Evolutionary conservation across 2,329 filamentous ascomycete genomes (phyloP), one percentile per base, ranked within the genome.

Genomic region (Periconia digitata): DNA sequence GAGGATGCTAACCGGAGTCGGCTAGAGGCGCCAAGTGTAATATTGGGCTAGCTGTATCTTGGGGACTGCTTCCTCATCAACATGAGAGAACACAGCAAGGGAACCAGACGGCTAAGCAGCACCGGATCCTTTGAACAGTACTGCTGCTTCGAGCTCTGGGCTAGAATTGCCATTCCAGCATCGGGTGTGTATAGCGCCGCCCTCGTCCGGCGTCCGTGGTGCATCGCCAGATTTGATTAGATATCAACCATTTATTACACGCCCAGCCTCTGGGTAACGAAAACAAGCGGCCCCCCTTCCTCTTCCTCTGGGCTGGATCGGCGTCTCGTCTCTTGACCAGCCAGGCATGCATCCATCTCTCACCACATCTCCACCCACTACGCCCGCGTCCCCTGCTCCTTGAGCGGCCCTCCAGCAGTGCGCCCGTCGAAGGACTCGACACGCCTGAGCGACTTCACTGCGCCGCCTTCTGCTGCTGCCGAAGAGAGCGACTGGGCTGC

Each of bases 391-490:
- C 54, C 55, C 59, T 56, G 55, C 61, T 53, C 51, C 22, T 50
- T 52, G 53, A 57, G 55, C 49, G 53, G 58, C 59, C 60, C 54
- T 55, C 55, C 46, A n/a, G n/a, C n/a, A n/a, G n/a, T n/a, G 49
- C 54, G 47, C 51, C 52, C 52, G 59, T 63, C 51, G 59, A 60
- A 59, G 60, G 61, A 55, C 56, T 48, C 53, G 45, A 53, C 53
- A 46, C 56, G 50, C 54, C 54, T 46, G 36, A 49, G 58, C 58
- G 49, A 55, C 54, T 51, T 54, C 54, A 32, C 51, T 46, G 53
- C 58, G 47, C 49, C 57, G 51, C 60, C 55, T 55, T 52, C 60
- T 59, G 59, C 62, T 53, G 56, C 56, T 59, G 20, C 52, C 43
- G 46, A 52, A 38, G 50, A 43, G 47, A 40, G 49, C 51, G 49